phyloP scores from a whole-genome alignment of 129 eudicot genomes.

The Flaveria sonorensis region DNA sequence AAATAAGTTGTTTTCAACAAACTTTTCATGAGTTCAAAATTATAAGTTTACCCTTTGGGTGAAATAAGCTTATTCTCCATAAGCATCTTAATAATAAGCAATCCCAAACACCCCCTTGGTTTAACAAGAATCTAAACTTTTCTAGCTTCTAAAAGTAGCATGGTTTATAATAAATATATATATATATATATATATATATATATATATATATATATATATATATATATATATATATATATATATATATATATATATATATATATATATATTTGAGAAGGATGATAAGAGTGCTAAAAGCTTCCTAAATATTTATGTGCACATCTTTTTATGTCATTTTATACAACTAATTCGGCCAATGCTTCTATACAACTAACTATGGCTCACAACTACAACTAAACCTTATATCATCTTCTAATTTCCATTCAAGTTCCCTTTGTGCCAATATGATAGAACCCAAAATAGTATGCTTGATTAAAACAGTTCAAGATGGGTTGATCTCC shows the following conservation, averaged over 20 bases:
- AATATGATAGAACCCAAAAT: too few relatives aligned
- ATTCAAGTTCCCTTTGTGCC: not conserved
- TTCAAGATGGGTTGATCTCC: too few relatives aligned
- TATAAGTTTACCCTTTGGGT: not conserved
- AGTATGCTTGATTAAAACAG: too few relatives aligned
- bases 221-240: too few relatives aligned
- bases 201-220: too few relatives aligned
- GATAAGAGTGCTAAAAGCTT: not conserved
- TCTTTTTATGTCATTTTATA: conserved; percentile 1
- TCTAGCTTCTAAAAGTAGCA: not conserved
- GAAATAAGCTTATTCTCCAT: not conserved
- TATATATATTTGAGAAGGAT: too few relatives aligned
- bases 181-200: too few relatives aligned
- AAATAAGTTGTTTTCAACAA: conserved; percentile 1
- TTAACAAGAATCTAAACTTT: not conserved
- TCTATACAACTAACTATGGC: conserved; percentile 1
- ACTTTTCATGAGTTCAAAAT: not conserved
- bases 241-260: too few relatives aligned
- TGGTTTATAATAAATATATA: not conserved
- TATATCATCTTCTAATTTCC: not conserved
- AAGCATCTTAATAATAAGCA: not conserved
- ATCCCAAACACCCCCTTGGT: not conserved
- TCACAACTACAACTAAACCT: not conserved
- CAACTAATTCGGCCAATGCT: not conserved
- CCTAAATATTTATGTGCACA: not conserved